Evolutionary conservation across 345 rosid species (phyloP).

Genomic region (Euphorbia tirucalli): DNA sequence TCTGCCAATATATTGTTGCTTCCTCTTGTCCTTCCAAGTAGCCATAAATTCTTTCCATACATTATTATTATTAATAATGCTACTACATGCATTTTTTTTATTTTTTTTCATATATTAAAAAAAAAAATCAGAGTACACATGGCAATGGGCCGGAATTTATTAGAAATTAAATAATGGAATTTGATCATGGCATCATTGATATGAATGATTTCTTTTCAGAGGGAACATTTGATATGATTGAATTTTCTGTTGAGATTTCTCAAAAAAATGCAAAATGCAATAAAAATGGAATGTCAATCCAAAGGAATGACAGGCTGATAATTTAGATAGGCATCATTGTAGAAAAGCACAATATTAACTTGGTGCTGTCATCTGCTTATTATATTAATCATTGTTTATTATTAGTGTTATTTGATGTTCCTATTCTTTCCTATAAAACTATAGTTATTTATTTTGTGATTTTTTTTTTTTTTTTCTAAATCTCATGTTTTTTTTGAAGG

Average conservation of each 20-base stretch:
- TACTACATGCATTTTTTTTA: too few relatives aligned
- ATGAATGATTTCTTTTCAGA: conserved; percentile 11
- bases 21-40: conserved; percentile 12
- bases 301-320: conserved; percentile 20
- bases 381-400: background rate
- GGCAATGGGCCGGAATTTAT: conserved; percentile 6
- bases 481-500: too few relatives aligned
- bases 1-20: conserved; percentile 12
- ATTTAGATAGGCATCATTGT: conserved; percentile 3
- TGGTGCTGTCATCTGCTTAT: conserved; percentile 18
- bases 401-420: too few relatives aligned
- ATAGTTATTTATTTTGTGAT: too few relatives aligned
- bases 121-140: conserved; percentile 1
- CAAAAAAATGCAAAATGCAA: too few relatives aligned
- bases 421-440: too few relatives aligned
- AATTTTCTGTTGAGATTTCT: conserved; percentile 15
- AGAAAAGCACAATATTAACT: conserved; percentile 18
- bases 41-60: background rate
- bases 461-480: too few relatives aligned
- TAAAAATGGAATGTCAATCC: conserved; percentile 17
- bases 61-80: background rate
- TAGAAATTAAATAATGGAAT: background rate
- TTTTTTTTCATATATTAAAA: background rate
- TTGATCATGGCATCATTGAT: conserved; percentile 9
- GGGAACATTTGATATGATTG: conserved; percentile 19